Conservation (phyloP, 2,329 filamentous ascomycete species). For the Claviceps paspali region DNA sequence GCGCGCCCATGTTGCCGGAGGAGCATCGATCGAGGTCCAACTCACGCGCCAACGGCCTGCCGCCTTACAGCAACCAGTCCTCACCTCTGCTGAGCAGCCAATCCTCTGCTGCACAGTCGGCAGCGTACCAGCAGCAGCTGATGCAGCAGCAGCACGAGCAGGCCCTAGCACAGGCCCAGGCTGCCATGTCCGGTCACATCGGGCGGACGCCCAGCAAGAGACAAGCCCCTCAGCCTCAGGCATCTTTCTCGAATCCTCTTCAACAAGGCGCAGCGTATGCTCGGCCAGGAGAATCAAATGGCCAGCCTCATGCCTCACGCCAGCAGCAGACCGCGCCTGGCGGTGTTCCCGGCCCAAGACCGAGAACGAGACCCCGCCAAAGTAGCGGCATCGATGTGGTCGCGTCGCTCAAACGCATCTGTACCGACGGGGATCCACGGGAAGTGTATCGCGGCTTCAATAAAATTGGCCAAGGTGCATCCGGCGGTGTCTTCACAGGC, state of each 20-base stretch:
- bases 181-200: slow-evolving; percentile 56
- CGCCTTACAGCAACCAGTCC: slow-evolving; percentile 32
- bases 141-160: slow-evolving; percentile 77
- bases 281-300: slow-evolving; percentile 17
- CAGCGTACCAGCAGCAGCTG: slow-evolving; percentile 44
- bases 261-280: slow-evolving; percentile 14
- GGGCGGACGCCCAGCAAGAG: slow-evolving; percentile 62
- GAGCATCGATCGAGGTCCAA: slow-evolving; percentile 55
- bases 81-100: slow-evolving; percentile 18
- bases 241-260: slow-evolving; percentile 10
- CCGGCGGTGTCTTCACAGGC: slow-evolving; percentile 86
- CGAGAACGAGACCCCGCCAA: slow-evolving; percentile 63
- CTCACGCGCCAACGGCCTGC: slow-evolving; percentile 41
- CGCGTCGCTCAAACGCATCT: slow-evolving; percentile 72
- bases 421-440: slow-evolving; percentile 76
- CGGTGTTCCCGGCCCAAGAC: slow-evolving; percentile 41
- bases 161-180: slow-evolving; percentile 64
- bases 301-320: slow-evolving; percentile 18
- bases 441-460: slow-evolving; percentile 74
- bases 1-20: slow-evolving; percentile 45
- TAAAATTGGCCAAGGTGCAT: slow-evolving; percentile 96
- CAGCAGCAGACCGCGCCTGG: slow-evolving; percentile 21
- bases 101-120: slow-evolving; percentile 22
- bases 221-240: slow-evolving; percentile 24
- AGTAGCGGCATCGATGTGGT: slow-evolving; percentile 73